Evolutionary conservation across 208 protist genomes (phyloP).

Genomic region (Leptomonas pyrrhocoris): DNA sequence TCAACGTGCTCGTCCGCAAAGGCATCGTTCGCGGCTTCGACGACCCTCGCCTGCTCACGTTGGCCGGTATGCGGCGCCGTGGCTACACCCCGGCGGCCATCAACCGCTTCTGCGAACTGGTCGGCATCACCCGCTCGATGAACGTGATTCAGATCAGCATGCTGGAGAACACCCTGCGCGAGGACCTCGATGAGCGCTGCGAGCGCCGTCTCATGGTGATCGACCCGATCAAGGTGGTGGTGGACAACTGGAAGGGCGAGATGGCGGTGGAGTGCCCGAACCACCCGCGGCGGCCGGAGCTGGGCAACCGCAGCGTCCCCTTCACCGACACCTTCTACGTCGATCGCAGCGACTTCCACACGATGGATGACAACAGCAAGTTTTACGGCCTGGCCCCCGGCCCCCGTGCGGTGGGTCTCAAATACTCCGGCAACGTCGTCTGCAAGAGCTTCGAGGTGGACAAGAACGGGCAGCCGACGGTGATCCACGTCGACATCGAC

Average conservation of each 20-base stretch:
- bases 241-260: conserved; percentile 93
- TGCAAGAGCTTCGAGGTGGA: conserved; percentile 84
- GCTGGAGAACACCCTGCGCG: conserved; percentile 95
- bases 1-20: conserved; percentile 96
- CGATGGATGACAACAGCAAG: conserved; percentile 81
- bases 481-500: conserved; percentile 88
- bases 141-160: conserved; percentile 94
- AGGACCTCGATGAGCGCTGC: conserved; percentile 94
- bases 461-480: conserved; percentile 53
- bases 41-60: conserved; percentile 97
- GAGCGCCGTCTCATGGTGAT: conserved; percentile 91
- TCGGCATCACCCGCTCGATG: conserved; percentile 94
- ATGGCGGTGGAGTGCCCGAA: conserved; percentile 92
- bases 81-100: conserved; percentile 98
- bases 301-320: conserved; percentile 80
- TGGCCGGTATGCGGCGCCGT: conserved; percentile 96
- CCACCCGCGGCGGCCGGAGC: conserved; percentile 91
- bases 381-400: conserved; percentile 89
- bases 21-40: conserved; percentile 97
- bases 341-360: conserved; percentile 96
- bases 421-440: conserved; percentile 88
- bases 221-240: conserved; percentile 96
- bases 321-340: conserved; percentile 97
- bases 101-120: conserved; percentile 96
- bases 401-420: conserved; percentile 83